Evolutionary conservation across 1,284 basidiomycete genomes (phyloP).

Genomic region (Irpex rosettiformis): DNA sequence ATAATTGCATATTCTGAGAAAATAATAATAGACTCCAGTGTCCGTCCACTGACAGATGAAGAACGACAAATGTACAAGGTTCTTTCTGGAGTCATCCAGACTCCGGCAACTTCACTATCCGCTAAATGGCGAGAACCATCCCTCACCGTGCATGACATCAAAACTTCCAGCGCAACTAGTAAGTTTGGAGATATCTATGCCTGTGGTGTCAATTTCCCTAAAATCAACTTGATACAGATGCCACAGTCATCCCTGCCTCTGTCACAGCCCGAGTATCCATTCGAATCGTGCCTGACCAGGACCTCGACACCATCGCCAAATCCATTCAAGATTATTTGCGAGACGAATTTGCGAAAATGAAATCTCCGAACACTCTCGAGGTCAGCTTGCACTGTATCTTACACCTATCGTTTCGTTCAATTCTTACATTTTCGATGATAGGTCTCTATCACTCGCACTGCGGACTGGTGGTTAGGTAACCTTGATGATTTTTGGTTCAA

Average conservation of each 20-base stretch:
- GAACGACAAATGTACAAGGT: conserved; percentile 69
- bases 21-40: conserved; percentile 60
- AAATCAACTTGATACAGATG: conserved; percentile 42
- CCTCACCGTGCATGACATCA: conserved; percentile 68
- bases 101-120: conserved; percentile 62
- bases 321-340: conserved; percentile 61
- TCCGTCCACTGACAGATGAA: conserved; percentile 61
- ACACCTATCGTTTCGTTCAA: neutral
- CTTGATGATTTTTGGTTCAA: conserved; percentile 82
- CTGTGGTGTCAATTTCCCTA: neutral
- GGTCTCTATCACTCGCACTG: conserved; percentile 80
- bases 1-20: neutral
- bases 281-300: conserved; percentile 93
- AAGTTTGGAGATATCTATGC: conserved; percentile 23
- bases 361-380: conserved; percentile 71
- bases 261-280: conserved; percentile 83
- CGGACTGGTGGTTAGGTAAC: conserved; percentile 95
- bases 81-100: conserved; percentile 65
- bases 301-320: conserved; percentile 66
- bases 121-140: conserved; percentile 81
- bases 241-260: conserved; percentile 83
- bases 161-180: conserved; percentile 76
- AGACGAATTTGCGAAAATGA: conserved; percentile 56
- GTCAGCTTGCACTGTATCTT: conserved; percentile 34
- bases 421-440: conserved; percentile 26